Conservation (phyloP, 805 yeast species). For the Citeromyces nyonsensis region DNA sequence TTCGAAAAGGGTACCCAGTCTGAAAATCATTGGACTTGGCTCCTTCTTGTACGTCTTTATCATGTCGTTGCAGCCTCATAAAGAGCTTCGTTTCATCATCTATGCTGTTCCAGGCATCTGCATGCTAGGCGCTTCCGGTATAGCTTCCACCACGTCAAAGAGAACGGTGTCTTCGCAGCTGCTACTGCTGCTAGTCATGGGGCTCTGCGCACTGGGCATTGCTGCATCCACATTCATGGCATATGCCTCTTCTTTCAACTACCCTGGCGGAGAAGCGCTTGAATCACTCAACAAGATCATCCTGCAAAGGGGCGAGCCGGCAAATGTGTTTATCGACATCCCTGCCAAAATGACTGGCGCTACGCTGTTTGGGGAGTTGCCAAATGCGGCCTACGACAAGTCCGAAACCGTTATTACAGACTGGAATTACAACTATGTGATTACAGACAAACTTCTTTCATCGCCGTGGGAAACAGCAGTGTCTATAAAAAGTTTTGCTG, state of each 20-base stretch:
- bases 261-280: constrained; percentile 82
- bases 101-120: constrained; percentile 62
- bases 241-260: constrained; percentile 55
- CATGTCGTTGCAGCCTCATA: constrained; percentile 78
- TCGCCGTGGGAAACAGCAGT: no score
- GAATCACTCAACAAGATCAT: constrained; percentile 29
- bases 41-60: constrained; percentile 37
- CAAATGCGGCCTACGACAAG: constrained; percentile 50
- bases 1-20: constrained; percentile 11
- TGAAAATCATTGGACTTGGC: constrained; percentile 32
- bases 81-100: constrained; percentile 85
- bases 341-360: constrained; percentile 83
- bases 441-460: constrained; percentile 15
- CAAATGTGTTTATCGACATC: constrained; percentile 58
- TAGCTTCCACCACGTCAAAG: constrained; percentile 13
- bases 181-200: constrained; percentile 8
- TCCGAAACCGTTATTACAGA: constrained; percentile 33
- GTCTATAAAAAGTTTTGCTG: neutral
- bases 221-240: constrained; percentile 34
- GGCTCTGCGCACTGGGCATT: constrained; percentile 18
- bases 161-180: constrained; percentile 3
- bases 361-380: constrained; percentile 55
- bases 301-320: constrained; percentile 5
- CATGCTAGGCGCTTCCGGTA: constrained; percentile 47
- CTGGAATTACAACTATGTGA: constrained; percentile 29